Evolutionary conservation across 2,329 filamentous ascomycete species (phyloP).

Genomic region (Leptographium wingfieldii): DNA sequence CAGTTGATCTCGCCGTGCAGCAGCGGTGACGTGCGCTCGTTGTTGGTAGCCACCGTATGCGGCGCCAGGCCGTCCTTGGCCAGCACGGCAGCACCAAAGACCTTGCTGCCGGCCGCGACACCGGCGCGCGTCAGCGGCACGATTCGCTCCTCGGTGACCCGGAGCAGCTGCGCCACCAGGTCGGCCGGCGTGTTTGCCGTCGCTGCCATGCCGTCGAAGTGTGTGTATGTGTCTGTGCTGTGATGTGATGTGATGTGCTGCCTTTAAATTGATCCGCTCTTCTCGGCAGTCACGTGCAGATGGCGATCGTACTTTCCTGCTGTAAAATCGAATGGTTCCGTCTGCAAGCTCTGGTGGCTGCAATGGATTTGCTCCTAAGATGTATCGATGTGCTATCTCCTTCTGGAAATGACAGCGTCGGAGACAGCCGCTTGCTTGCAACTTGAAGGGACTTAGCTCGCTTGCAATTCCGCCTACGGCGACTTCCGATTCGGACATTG

Average conservation of each 20-base stretch:
- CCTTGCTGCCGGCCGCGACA: constrained; percentile 39
- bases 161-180: constrained; percentile 28
- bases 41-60: constrained; percentile 40
- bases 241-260: too few relatives aligned
- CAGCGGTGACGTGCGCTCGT: constrained; percentile 40
- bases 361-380: too few relatives aligned
- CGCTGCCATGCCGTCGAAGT: not conserved
- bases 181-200: constrained; percentile 13
- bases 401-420: not conserved
- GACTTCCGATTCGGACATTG: not conserved
- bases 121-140: constrained; percentile 37
- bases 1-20: constrained; percentile 49
- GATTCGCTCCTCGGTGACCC: constrained; percentile 30
- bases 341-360: too few relatives aligned
- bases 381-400: not conserved
- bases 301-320: too few relatives aligned
- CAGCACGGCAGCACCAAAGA: constrained; percentile 45
- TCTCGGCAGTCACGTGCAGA: too few relatives aligned
- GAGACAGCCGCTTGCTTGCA: not conserved
- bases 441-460: not conserved
- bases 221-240: not conserved
- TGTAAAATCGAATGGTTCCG: too few relatives aligned
- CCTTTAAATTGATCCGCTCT: too few relatives aligned
- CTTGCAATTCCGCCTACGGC: not conserved
- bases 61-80: constrained; percentile 26